Conservation (phyloP, 768 basidiomycete species). For the Rhizopogon vinicolor region DNA sequence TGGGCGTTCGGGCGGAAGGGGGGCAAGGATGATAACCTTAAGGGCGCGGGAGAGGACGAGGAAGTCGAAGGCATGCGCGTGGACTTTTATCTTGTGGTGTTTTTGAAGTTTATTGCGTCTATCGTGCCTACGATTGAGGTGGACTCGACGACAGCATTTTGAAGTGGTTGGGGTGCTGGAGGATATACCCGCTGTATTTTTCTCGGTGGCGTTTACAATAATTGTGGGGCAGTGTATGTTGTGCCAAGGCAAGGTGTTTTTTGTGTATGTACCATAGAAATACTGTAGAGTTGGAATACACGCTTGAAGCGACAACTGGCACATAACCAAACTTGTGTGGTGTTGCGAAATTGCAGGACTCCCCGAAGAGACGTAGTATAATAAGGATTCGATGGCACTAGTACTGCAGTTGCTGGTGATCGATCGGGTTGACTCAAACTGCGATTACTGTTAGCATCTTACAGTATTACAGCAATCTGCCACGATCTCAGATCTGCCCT, state of each 20-base stretch:
- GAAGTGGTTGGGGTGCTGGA: conserved; percentile 5
- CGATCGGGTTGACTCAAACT: no score
- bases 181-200: conserved; percentile 1
- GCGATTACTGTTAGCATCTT: no score
- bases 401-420: no score
- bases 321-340: not conserved
- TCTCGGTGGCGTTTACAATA: not conserved
- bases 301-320: not conserved
- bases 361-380: no score
- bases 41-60: conserved; percentile 48
- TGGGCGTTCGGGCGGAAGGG: conserved; percentile 80
- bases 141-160: conserved; percentile 82
- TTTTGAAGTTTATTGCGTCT: conserved; percentile 98
- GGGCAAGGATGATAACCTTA: conserved; percentile 42
- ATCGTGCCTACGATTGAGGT: conserved; percentile 99
- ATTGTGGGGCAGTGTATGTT: not conserved
- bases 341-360: no score
- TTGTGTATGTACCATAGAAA: conserved; percentile 3
- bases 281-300: not conserved
- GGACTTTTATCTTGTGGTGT: conserved; percentile 96
- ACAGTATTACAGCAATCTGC: no score
- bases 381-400: no score
- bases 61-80: conserved; percentile 90
- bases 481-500: no score
- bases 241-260: not conserved